phyloP scores from a whole-genome alignment of 441 rosid genomes.

The Pelargonium australe region DNA sequence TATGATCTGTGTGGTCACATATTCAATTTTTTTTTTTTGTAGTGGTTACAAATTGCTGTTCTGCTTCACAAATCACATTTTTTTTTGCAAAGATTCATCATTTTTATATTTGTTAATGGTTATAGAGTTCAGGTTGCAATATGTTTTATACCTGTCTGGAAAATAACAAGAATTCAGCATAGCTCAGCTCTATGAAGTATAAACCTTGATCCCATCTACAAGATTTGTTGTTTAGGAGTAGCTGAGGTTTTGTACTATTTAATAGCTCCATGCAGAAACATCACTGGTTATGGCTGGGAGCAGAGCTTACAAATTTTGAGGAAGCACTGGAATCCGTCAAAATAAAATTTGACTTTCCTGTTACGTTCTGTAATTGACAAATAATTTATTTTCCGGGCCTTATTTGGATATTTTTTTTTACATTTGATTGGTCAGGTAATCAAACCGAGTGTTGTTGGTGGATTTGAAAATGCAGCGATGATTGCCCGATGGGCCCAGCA shows the following conservation, averaged over 20 bases:
- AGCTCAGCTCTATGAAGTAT: too few relatives aligned
- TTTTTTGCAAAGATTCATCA: neutral
- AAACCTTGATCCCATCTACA: too few relatives aligned
- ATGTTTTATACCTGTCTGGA: too few relatives aligned
- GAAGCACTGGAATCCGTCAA: too few relatives aligned
- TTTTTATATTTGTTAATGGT: too few relatives aligned
- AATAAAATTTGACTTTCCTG: neutral
- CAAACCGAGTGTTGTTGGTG: conserved; percentile 91
- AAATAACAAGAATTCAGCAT: too few relatives aligned
- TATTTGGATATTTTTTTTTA: conserved; percentile 8
- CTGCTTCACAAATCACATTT: neutral
- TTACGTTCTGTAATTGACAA: neutral
- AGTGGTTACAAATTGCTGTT: too few relatives aligned
- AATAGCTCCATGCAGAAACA: too few relatives aligned
- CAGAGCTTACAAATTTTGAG: too few relatives aligned
- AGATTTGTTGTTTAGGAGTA: neutral
- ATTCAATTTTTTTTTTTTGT: neutral
- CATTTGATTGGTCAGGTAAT: conserved; percentile 49
- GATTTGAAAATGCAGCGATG: conserved; percentile 74
- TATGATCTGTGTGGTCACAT: conserved; percentile 1
- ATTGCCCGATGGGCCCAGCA: conserved; percentile 87
- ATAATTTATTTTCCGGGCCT: neutral
- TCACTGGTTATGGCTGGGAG: too few relatives aligned
- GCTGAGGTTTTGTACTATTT: too few relatives aligned
- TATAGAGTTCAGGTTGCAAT: too few relatives aligned